phyloP scores from a whole-genome alignment of 2,329 filamentous ascomycete genomes.

The Penicillium oxalicum region DNA sequence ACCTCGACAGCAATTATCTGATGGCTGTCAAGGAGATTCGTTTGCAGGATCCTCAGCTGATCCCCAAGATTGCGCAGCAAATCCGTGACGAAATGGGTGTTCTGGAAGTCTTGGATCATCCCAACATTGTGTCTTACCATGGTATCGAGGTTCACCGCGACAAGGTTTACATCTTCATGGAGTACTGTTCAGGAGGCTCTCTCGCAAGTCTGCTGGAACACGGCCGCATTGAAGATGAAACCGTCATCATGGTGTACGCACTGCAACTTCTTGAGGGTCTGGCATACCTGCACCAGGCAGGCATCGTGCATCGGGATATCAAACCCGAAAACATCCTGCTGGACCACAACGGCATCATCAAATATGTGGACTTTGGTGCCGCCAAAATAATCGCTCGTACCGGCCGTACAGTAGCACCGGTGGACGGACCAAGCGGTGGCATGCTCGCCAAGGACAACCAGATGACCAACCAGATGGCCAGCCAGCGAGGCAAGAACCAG shows the following conservation, averaged over 20 bases:
- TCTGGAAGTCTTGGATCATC: slow-evolving; percentile 89
- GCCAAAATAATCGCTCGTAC: slow-evolving; percentile 95
- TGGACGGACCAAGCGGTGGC: slow-evolving; percentile 50
- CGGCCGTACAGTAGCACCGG: slow-evolving; percentile 73
- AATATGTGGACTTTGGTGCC: slow-evolving; percentile 97
- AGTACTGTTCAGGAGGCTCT: slow-evolving; percentile 94
- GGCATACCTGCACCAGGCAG: slow-evolving; percentile 83
- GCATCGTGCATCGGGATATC: slow-evolving; percentile 93
- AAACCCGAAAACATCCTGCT: slow-evolving; percentile 97
- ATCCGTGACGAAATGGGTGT: slow-evolving; percentile 98
- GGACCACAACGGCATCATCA: slow-evolving; percentile 96
- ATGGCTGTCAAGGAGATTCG: slow-evolving; percentile 99
- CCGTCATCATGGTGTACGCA: slow-evolving; percentile 93
- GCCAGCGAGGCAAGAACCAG: slow-evolving; percentile 51
- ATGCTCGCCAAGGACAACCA: slow-evolving; percentile 30
- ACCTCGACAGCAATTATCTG: slow-evolving; percentile 87
- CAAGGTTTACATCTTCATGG: slow-evolving; percentile 99
- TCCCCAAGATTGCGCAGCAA: slow-evolving; percentile 86
- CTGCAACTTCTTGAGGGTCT: slow-evolving; percentile 90
- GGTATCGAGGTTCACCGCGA: slow-evolving; percentile 97
- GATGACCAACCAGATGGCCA: slow-evolving; percentile 23
- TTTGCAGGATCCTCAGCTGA: slow-evolving; percentile 90
- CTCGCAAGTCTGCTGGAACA: slow-evolving; percentile 86
- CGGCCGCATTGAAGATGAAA: slow-evolving; percentile 94
- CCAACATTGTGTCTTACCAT: slow-evolving; percentile 95